These are phyloP conservation scores for Glycine latifolia DNA, from an alignment of 306 rosid genomes.

Conservation along the genomic window DNA sequence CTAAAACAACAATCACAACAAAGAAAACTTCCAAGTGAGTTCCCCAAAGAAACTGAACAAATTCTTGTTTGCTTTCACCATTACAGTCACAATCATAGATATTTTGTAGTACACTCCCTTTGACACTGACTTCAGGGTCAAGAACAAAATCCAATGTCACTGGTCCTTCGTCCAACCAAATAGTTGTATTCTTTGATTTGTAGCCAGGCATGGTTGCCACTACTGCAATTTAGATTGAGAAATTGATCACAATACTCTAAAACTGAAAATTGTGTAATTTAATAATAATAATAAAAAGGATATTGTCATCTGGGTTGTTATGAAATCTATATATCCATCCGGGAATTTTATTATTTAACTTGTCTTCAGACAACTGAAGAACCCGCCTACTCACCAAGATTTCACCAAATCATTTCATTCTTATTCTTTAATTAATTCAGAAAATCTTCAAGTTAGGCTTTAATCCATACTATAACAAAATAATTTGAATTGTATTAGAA, in stretches of 20 bases:
- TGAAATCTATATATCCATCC: conserved; percentile 12
- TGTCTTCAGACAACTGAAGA: conserved; percentile 23
- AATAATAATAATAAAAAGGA: neutral
- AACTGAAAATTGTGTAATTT: neutral
- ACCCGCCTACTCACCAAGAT: conserved; percentile 9
- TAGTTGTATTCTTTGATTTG: conserved; percentile 74
- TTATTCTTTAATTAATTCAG: conserved; percentile 11
- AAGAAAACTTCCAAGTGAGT: conserved; percentile 62
- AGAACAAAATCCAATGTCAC: conserved; percentile 85
- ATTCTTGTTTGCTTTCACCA: conserved; percentile 47
- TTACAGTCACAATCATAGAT: conserved; percentile 64
- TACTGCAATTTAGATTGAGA: conserved; percentile 64
- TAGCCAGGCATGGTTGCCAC: conserved; percentile 72
- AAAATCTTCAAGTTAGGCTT: conserved; percentile 3
- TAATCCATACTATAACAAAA: conserved; percentile 19
- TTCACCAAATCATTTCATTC: conserved; percentile 13
- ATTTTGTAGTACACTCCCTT: conserved; percentile 55
- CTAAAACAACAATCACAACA: conserved; percentile 59
- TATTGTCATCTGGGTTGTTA: neutral
- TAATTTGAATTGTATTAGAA: neutral
- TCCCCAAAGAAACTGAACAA: conserved; percentile 58
- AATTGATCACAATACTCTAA: conserved; percentile 30
- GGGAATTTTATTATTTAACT: neutral
- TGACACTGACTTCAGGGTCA: conserved; percentile 60
- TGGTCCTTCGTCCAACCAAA: conserved; percentile 78